phyloP scores from a whole-genome alignment of 106 monocot species.

The Dioscorea alata region DNA sequence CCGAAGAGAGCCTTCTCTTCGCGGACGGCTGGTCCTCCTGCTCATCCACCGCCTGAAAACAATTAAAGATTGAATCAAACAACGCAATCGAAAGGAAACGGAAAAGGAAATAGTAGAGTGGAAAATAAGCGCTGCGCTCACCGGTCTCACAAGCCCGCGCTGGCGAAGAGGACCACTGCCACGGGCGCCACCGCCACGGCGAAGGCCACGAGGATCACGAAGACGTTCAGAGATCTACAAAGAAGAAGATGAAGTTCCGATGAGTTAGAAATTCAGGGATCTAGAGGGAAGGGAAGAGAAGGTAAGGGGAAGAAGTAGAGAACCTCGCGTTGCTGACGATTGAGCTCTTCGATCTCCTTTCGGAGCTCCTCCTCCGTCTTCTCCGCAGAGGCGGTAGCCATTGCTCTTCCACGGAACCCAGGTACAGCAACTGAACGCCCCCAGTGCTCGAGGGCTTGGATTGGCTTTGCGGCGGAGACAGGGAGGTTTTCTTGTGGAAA shows the following conservation, averaged over 20 bases:
- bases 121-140: constrained; percentile 13
- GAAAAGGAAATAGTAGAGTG: background rate
- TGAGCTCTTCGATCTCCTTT: constrained; percentile 91
- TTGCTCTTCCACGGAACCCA: background rate
- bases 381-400: constrained; percentile 53
- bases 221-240: constrained; percentile 84
- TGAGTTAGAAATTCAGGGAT: background rate
- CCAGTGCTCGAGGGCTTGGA: constrained; percentile 51
- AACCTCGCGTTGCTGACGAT: constrained; percentile 95
- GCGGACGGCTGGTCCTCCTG: constrained; percentile 59
- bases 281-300: background rate
- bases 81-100: background rate
- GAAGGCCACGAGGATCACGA: constrained; percentile 79
- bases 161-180: constrained; percentile 14
- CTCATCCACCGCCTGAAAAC: constrained; percentile 26
- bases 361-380: constrained; percentile 93
- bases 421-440: no score
- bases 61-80: background rate
- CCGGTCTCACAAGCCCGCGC: constrained; percentile 60
- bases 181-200: constrained; percentile 58
- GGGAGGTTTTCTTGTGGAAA: no score
- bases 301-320: background rate
- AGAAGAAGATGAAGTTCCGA: background rate
- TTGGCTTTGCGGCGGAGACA: background rate
- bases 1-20: constrained; percentile 75